phyloP scores from a whole-genome alignment of 768 basidiomycete genomes.

The Astraeus odoratus region DNA sequence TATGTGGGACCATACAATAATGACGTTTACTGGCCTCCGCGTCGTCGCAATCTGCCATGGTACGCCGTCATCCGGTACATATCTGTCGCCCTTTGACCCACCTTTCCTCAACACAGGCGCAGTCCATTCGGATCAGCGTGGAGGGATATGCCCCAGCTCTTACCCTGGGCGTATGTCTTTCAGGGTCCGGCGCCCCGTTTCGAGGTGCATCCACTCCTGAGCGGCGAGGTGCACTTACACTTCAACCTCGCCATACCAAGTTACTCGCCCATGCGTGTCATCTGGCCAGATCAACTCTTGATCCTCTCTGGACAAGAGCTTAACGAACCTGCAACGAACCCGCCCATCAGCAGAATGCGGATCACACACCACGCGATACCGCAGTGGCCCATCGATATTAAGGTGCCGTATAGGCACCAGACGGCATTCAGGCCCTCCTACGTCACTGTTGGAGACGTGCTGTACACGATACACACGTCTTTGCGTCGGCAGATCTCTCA shows the following conservation, averaged over 20 bases:
- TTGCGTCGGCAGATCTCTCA: too few species aligned
- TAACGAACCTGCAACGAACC: conserved; percentile 47
- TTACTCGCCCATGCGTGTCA: conserved; percentile 38
- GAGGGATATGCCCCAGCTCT: conserved; percentile 13
- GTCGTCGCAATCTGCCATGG: conserved; percentile 40
- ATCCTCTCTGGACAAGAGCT: conserved; percentile 41
- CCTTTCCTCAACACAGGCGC: too few species aligned
- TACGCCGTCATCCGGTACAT: conserved; percentile 27
- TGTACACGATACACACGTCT: too few species aligned
- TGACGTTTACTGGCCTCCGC: conserved; percentile 18
- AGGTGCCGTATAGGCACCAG: too few species aligned
- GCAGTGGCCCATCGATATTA: conserved; percentile 53
- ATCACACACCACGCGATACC: conserved; percentile 52
- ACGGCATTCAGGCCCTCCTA: too few species aligned
- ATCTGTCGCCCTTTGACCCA: conserved; percentile 14
- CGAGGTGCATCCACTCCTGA: conserved; percentile 31
- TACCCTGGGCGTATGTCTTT: conserved; percentile 16
- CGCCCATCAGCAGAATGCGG: conserved; percentile 45
- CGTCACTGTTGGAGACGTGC: too few species aligned
- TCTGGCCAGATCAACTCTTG: conserved; percentile 32
- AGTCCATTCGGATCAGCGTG: conserved; percentile 24
- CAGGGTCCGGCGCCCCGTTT: conserved; percentile 16
- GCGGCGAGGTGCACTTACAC: conserved; percentile 44
- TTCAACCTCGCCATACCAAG: conserved; percentile 49
- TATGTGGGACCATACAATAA: conserved; percentile 12